A percentile compares a stretch with the other conserved stretches of the same genome.
Conservation (phyloP, 1,284 basidiomycete species). For the Rhodotorula sp. region DNA sequence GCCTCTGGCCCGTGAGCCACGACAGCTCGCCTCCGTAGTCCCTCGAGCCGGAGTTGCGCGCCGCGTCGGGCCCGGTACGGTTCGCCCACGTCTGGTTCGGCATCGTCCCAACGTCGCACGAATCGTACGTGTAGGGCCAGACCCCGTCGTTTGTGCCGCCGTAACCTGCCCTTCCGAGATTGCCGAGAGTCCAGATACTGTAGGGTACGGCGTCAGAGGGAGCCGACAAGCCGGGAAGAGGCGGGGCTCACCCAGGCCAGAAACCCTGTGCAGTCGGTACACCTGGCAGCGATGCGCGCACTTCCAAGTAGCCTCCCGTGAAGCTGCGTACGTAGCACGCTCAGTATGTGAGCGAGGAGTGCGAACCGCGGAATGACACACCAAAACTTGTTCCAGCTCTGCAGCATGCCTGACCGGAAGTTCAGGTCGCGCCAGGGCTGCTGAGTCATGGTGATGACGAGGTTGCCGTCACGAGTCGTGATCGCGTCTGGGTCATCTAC, state of each 20-base stretch:
- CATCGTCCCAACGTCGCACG: constrained; percentile 64
- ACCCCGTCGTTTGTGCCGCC: constrained; percentile 76
- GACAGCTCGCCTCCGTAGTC: constrained; percentile 50
- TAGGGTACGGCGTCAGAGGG: constrained; percentile 50
- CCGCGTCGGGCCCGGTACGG: constrained; percentile 42
- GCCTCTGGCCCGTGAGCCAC: constrained; percentile 49
- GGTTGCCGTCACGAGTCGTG: constrained; percentile 72
- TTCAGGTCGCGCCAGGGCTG: constrained; percentile 68
- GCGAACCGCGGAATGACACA: background rate
- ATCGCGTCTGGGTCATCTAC: constrained; percentile 66
- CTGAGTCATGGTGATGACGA: constrained; percentile 73
- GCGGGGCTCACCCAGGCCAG: constrained; percentile 44
- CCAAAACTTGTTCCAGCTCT: constrained; percentile 85
- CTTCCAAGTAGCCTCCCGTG: constrained; percentile 70
- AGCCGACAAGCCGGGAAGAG: background rate
- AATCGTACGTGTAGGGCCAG: constrained; percentile 76
- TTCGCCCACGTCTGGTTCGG: constrained; percentile 66
- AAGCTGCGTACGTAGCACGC: constrained; percentile 69
- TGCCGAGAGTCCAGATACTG: constrained; percentile 84
- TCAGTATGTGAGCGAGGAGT: background rate
- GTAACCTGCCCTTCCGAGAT: constrained; percentile 73
- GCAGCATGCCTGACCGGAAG: constrained; percentile 61
- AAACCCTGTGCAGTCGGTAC: constrained; percentile 56
- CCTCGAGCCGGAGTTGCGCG: constrained; percentile 34
- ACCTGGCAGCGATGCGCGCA: constrained; percentile 75